phyloP scores from a whole-genome alignment of 1,284 basidiomycete genomes.

The Ceratobasidium papillatum region DNA sequence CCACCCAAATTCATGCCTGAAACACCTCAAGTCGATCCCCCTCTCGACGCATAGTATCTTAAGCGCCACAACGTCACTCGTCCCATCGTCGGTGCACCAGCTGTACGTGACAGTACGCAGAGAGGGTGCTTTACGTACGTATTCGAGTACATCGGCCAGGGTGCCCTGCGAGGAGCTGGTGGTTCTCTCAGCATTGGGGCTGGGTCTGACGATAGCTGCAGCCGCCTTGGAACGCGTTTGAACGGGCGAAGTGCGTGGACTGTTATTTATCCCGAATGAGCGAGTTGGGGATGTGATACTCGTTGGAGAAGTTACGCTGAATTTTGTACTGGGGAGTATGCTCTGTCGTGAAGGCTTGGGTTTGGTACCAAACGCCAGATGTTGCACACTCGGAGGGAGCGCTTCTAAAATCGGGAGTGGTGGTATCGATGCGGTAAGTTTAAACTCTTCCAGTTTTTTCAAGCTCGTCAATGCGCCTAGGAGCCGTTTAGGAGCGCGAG shows the following conservation, averaged over 20 bases:
- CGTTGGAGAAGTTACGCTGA: constrained; percentile 19
- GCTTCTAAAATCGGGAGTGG: neutral
- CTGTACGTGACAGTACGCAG: constrained; percentile 36
- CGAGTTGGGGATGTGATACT: constrained; percentile 13
- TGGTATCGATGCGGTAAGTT: constrained; percentile 30
- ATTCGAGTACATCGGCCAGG: constrained; percentile 20
- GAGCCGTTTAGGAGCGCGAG: constrained; percentile 28
- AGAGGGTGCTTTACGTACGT: constrained; percentile 22
- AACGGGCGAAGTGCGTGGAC: constrained; percentile 29
- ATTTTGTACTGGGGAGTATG: neutral
- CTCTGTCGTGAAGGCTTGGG: constrained; percentile 32
- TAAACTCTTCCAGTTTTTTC: constrained; percentile 32
- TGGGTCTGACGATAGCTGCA: constrained; percentile 9
- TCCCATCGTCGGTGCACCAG: constrained; percentile 25
- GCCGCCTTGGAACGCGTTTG: constrained; percentile 30
- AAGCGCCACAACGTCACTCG: constrained; percentile 30
- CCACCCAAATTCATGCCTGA: constrained; percentile 38
- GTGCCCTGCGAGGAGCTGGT: constrained; percentile 1
- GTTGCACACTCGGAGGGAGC: constrained; percentile 22
- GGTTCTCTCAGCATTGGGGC: neutral
- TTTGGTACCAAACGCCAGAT: constrained; percentile 33
- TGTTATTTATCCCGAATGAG: neutral
- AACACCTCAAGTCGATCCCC: constrained; percentile 38
- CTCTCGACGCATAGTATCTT: constrained; percentile 28
- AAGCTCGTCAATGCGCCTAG: neutral